These are phyloP conservation scores for Tricholoma sp. DNA, from an alignment of 768 basidiomycete genomes.

Conservation along the genomic window DNA sequence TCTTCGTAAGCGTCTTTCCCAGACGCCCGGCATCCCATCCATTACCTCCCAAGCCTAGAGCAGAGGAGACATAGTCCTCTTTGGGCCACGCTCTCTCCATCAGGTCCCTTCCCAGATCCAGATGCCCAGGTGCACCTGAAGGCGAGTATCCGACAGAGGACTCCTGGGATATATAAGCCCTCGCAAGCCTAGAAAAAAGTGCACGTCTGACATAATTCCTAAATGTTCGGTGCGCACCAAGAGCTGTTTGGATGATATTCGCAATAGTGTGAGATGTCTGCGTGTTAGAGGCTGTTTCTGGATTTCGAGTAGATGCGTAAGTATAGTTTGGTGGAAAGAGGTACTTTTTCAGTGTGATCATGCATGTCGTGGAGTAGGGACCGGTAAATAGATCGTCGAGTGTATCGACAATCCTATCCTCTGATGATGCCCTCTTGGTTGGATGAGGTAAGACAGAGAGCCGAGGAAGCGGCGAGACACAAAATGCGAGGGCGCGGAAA, in stretches of 20 bases:
- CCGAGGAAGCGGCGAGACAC: conserved; percentile 61
- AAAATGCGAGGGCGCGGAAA: conserved; percentile 66
- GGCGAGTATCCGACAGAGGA: conserved; percentile 47
- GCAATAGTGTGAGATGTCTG: conserved; percentile 18
- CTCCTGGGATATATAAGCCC: conserved; percentile 58
- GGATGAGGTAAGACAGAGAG: conserved; percentile 47
- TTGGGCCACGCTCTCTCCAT: conserved; percentile 74
- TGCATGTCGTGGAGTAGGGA: conserved; percentile 61
- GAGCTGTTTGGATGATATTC: conserved; percentile 37
- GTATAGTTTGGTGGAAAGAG: conserved; percentile 40
- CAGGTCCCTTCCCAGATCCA: conserved; percentile 57
- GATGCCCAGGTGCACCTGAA: conserved; percentile 54
- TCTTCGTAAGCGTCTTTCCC: conserved; percentile 47
- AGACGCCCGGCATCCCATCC: conserved; percentile 65
- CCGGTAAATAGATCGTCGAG: conserved; percentile 57
- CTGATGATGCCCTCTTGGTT: conserved; percentile 32
- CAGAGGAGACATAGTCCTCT: conserved; percentile 39
- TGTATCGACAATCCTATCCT: conserved; percentile 53
- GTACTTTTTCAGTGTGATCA: conserved; percentile 54
- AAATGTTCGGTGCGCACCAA: conserved; percentile 59
- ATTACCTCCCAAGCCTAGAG: conserved; percentile 27
- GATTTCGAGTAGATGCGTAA: conserved; percentile 5
- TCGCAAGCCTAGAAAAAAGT: conserved; percentile 56
- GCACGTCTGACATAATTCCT: conserved; percentile 60
- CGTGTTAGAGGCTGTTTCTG: not conserved